Percentiles rank a stretch among this genome's conserved stretches.
Evolutionary conservation across 1,139 yeast species (phyloP).

Genomic region (Cylindricascospora bacillispora): DNA sequence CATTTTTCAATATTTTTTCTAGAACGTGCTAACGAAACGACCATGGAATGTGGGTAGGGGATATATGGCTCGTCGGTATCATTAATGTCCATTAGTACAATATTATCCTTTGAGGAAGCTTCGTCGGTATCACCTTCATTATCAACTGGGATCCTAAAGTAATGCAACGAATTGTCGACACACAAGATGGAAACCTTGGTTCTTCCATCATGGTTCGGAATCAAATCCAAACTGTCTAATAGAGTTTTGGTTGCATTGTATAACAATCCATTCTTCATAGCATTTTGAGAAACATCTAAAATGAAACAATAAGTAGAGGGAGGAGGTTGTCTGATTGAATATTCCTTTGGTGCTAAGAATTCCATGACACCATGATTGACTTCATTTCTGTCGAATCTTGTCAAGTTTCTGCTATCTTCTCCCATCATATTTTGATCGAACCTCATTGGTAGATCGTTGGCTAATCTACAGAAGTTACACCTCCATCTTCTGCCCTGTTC

Average conservation of each 20-base stretch:
- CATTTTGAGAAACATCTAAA: constrained; percentile 73
- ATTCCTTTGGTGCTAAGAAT: constrained; percentile 88
- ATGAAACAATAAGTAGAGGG: constrained; percentile 83
- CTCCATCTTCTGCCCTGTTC: constrained; percentile 85
- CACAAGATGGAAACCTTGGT: constrained; percentile 79
- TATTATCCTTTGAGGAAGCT: constrained; percentile 45
- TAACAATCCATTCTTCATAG: constrained; percentile 70
- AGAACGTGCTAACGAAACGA: constrained; percentile 63
- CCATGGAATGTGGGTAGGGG: constrained; percentile 76
- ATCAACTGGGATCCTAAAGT: constrained; percentile 56
- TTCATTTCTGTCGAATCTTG: constrained; percentile 70
- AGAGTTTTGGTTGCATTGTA: constrained; percentile 84
- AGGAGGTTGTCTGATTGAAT: constrained; percentile 90
- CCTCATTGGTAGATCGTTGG: constrained; percentile 79
- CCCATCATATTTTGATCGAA: constrained; percentile 50
- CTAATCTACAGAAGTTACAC: constrained; percentile 84
- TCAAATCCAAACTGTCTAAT: constrained; percentile 71
- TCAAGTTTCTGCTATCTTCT: constrained; percentile 28
- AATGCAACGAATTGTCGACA: constrained; percentile 79
- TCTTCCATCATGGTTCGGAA: constrained; percentile 77
- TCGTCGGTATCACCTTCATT: constrained; percentile 31
- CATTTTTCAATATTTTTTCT: constrained; percentile 66
- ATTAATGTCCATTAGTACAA: constrained; percentile 59
- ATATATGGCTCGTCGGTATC: constrained; percentile 86
- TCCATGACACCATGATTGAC: constrained; percentile 80